Conservation (phyloP, 2,329 filamentous ascomycete genomes). For the Dothideomycetes sp. region DNA sequence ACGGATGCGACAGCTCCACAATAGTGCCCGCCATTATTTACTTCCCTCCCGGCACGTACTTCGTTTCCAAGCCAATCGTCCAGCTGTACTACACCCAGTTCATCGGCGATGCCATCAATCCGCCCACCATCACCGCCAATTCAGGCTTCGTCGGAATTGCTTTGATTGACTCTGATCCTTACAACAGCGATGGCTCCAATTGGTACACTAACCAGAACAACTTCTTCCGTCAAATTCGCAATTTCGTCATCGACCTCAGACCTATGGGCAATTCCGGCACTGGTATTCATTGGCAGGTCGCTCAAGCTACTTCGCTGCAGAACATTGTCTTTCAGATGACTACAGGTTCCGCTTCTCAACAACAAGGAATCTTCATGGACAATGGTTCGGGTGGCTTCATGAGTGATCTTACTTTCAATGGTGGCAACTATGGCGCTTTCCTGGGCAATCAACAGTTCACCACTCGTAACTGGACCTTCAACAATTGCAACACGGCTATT, state of each 20-base stretch:
- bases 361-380: constrained; percentile 51
- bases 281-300: constrained; percentile 43
- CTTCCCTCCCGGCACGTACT: constrained; percentile 80
- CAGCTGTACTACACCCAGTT: constrained; percentile 92
- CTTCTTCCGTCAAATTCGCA: constrained; percentile 45
- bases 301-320: constrained; percentile 48
- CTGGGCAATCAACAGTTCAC: constrained; percentile 56
- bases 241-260: constrained; percentile 40
- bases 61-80: constrained; percentile 67
- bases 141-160: constrained; percentile 67
- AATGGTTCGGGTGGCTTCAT: constrained; percentile 51
- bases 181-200: constrained; percentile 45
- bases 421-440: constrained; percentile 48
- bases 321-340: constrained; percentile 51
- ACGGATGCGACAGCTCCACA: constrained; percentile 73
- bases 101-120: constrained; percentile 62
- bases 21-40: constrained; percentile 79
- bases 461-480: constrained; percentile 39
- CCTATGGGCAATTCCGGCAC: constrained; percentile 22
- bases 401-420: constrained; percentile 48
- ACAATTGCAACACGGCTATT: constrained; percentile 37
- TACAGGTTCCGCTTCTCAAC: constrained; percentile 34
- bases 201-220: constrained; percentile 45
- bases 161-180: constrained; percentile 81
- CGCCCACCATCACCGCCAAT: constrained; percentile 47